phyloP scores from a whole-genome alignment of 2,329 filamentous ascomycete species.

The Calonectria crousiana region DNA sequence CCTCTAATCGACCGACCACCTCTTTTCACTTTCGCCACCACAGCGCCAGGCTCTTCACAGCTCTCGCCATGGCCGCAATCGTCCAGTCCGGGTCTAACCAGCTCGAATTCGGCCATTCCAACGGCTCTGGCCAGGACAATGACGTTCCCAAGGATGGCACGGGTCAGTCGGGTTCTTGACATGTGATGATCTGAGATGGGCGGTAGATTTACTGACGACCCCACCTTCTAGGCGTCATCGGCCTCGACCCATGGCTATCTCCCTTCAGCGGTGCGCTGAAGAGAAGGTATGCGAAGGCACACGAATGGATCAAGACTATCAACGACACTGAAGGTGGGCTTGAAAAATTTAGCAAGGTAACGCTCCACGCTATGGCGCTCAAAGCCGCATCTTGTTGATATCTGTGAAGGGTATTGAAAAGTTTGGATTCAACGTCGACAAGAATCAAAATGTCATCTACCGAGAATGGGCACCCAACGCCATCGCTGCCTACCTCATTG shows the following conservation, averaged over 20 bases:
- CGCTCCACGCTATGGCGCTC: conserved; percentile 33
- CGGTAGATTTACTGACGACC: conserved; percentile 29
- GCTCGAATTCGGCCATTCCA: conserved; percentile 51
- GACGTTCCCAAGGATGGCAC: conserved; percentile 77
- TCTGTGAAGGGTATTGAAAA: conserved; percentile 80
- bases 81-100: conserved; percentile 58
- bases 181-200: conserved; percentile 39
- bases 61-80: conserved; percentile 48
- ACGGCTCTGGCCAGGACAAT: conserved; percentile 51
- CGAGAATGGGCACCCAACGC: conserved; percentile 98
- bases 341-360: conserved; percentile 88
- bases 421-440: conserved; percentile 86
- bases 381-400: conserved; percentile 20
- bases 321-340: conserved; percentile 87
- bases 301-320: conserved; percentile 89
- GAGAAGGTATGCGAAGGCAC: conserved; percentile 81
- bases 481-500: conserved; percentile 84
- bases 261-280: conserved; percentile 85
- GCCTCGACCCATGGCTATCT: conserved; percentile 89
- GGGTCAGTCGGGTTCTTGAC: conserved; percentile 60
- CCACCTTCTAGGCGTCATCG: conserved; percentile 75
- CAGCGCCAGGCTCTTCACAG: conserved; percentile 26
- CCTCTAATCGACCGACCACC: conserved; percentile 30
- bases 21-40: conserved; percentile 31
- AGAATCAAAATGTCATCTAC: conserved; percentile 88